phyloP scores from a whole-genome alignment of 495 filamentous ascomycete genomes.

The Trichoderma gamsii region DNA sequence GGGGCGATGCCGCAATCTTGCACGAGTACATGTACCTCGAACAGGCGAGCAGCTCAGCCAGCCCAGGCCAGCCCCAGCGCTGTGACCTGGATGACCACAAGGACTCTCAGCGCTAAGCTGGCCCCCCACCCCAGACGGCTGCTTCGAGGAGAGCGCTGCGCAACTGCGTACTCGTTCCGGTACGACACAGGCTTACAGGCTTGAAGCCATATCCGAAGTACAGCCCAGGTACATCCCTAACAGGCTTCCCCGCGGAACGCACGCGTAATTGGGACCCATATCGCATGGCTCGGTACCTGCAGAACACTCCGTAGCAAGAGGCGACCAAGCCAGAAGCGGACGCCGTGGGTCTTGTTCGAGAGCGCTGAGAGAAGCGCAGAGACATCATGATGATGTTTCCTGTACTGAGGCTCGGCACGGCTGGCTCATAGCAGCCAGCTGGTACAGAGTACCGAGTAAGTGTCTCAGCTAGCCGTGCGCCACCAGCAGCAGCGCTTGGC shows the following conservation, averaged over 20 bases:
- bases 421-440: too few species aligned
- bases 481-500: not conserved
- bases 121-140: conserved; percentile 3
- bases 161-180: not conserved
- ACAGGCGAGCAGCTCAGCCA: not conserved
- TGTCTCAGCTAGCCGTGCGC: not conserved
- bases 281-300: conserved; percentile 10
- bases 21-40: not conserved
- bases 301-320: not conserved
- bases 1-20: not conserved
- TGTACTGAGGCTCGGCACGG: not conserved
- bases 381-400: not conserved
- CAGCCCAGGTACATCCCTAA: conserved; percentile 9
- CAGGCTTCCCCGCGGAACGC: conserved; percentile 12
- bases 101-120: conserved; percentile 9
- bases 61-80: not conserved
- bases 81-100: conserved; percentile 1
- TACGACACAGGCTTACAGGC: not conserved
- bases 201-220: not conserved
- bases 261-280: not conserved
- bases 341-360: not conserved
- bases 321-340: conserved; percentile 4
- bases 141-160: not conserved
- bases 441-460: not conserved
- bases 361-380: not conserved